Conservation (phyloP, 306 rosid species). For the Begonia peltatifolia region DNA sequence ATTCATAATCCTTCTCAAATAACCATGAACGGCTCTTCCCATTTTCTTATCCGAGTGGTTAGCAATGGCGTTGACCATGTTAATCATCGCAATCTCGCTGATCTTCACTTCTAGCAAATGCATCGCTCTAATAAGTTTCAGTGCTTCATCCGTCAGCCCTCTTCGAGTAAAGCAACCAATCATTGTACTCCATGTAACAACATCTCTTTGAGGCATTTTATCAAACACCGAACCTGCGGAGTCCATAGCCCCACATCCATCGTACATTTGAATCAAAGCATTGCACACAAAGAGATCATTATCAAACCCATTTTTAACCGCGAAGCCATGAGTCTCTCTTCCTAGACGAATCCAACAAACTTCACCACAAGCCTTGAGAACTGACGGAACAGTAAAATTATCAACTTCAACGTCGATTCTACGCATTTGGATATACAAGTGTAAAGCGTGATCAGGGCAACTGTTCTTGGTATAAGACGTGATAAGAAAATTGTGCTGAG, state of each 20-base stretch:
- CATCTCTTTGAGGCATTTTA: constrained; percentile 33
- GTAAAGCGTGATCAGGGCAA: constrained; percentile 21
- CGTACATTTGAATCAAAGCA: constrained; percentile 49
- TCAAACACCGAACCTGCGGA: constrained; percentile 34
- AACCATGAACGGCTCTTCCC: constrained; percentile 49
- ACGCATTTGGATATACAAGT: constrained; percentile 36
- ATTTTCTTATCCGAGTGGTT: constrained; percentile 20
- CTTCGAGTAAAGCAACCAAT: constrained; percentile 29
- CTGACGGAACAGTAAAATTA: constrained; percentile 44
- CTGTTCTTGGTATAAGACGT: constrained; percentile 41
- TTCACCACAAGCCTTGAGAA: constrained; percentile 52
- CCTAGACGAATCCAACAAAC: constrained; percentile 21
- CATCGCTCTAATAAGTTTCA: constrained; percentile 30
- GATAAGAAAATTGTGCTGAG: constrained; percentile 41
- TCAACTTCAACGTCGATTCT: constrained; percentile 27
- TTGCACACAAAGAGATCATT: constrained; percentile 37
- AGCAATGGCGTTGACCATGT: constrained; percentile 27
- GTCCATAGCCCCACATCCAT: constrained; percentile 24
- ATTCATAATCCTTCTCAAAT: constrained; percentile 23
- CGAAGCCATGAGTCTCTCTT: constrained; percentile 42
- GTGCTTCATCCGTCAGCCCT: constrained; percentile 32
- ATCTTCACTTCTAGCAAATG: constrained; percentile 23
- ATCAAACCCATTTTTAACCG: constrained; percentile 28
- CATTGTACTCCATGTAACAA: constrained; percentile 61
- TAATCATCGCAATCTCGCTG: constrained; percentile 34